Evolutionary conservation across 2,329 filamentous ascomycete species (phyloP).

Genomic region (Colletotrichum eremochloae): DNA sequence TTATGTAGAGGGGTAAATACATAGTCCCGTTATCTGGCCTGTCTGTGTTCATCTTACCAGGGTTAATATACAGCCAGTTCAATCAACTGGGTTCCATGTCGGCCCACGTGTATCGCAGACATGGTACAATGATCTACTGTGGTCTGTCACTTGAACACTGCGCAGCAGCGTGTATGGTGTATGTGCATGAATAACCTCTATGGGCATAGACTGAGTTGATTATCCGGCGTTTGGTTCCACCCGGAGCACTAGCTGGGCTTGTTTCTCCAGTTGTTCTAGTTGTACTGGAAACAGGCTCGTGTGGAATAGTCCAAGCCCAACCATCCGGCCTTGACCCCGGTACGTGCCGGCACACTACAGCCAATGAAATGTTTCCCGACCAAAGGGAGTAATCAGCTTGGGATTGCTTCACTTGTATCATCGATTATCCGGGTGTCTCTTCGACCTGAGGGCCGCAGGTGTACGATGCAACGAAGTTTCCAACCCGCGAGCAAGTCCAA

Average conservation of each 20-base stretch:
- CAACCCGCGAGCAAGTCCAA: background rate
- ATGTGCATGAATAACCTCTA: background rate
- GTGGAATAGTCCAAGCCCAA: background rate
- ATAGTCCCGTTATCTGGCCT: background rate
- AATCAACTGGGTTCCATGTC: background rate
- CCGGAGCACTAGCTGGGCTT: background rate
- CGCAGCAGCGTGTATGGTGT: background rate
- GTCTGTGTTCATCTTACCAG: background rate
- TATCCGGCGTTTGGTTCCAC: accelerated
- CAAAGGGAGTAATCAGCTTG: background rate
- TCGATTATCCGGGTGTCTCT: too few species aligned
- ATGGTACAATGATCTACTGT: background rate
- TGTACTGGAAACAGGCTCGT: background rate
- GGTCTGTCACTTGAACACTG: background rate
- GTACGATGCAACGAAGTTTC: background rate
- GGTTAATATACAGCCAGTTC: background rate
- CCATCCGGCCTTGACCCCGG: background rate
- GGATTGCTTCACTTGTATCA: background rate
- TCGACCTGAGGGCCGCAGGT: background rate
- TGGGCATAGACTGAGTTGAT: background rate
- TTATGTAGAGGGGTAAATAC: background rate
- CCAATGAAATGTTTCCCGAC: background rate
- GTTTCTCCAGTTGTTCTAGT: background rate
- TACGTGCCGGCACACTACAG: background rate
- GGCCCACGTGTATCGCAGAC: background rate